These are phyloP conservation scores for Paraconiothyrium brasiliense DNA, from an alignment of 2,329 filamentous ascomycete genomes.

Conservation along the genomic window DNA sequence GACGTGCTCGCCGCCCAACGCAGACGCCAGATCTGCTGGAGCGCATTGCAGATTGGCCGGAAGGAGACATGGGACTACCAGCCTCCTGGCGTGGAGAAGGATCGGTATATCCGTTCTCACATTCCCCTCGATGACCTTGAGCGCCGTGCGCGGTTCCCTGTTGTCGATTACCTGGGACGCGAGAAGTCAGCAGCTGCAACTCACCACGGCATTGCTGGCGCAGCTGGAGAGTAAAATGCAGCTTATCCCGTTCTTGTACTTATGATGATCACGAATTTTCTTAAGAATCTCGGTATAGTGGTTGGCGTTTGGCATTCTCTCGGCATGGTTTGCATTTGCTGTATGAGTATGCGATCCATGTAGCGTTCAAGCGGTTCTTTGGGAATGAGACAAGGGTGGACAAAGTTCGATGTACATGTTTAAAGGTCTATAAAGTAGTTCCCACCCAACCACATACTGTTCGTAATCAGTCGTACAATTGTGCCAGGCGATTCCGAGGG, in stretches of 20 bases:
- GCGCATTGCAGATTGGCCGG: constrained; percentile 68
- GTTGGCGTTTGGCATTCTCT: not conserved
- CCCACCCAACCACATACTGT: not conserved
- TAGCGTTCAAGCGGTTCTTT: constrained; percentile 18
- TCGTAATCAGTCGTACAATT: not conserved
- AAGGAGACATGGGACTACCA: constrained; percentile 84
- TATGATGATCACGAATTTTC: not conserved
- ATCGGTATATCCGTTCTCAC: constrained; percentile 81
- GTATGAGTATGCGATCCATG: not conserved
- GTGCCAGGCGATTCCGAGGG: not conserved
- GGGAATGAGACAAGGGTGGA: not conserved
- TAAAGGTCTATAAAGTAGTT: not conserved
- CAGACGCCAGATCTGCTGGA: constrained; percentile 80
- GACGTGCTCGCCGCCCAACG: constrained; percentile 82
- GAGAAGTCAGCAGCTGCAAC: constrained; percentile 43
- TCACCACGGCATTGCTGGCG: constrained; percentile 48
- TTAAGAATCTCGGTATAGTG: not conserved
- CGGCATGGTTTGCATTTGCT: not conserved
- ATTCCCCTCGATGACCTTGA: constrained; percentile 84
- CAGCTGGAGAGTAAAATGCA: constrained; percentile 41
- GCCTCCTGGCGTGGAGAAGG: constrained; percentile 73
- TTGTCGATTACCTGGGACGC: constrained; percentile 57
- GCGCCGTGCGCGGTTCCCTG: constrained; percentile 76
- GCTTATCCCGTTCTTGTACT: too few species aligned
- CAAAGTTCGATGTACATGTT: not conserved